Evolutionary conservation across 306 rosid species (phyloP), one percentile per base, ranked within the genome.

Genomic region (Hylodesmum podocarpum): DNA sequence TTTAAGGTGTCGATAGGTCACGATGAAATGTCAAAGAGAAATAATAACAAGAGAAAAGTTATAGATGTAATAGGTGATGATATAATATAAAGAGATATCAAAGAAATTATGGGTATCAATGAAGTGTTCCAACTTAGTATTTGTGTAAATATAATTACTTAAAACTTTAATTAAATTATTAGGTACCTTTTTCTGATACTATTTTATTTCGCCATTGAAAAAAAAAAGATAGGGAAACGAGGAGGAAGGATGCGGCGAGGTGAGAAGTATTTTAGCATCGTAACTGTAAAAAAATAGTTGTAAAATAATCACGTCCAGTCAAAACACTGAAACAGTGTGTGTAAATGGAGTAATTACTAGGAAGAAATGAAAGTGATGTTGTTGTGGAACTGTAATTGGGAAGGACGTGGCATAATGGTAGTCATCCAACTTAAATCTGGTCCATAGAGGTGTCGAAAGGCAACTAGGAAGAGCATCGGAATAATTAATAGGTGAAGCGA

Each of bases 401-500:
- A 66, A 5, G 62, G 10, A 68, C 28, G 25, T 16, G 64, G 40
- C 24, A 43, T 36, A 0, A 63, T 8, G 28, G 47, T 15, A 78
- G 6, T 67, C 8, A 33, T 69, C 2, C 4, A 18, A 53, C 6
- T 33, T 16, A 40, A 34, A 57, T 51, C 8, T 16, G 31, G 37
- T 44, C 51, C 46, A 13, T 18, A 25, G 29, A 55, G 71, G 66
- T 24, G 33, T 55, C 2, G 16, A 37, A 46, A 58, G 37, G 29
- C 43, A 65, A 53, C 10, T 1, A 53, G 33, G 1, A 22, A 28
- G 39, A 66, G 39, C 5, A n/a, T n/a, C n/a, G n/a, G n/a, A n/a
- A n/a, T n/a, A n/a, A n/a, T n/a, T n/a, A n/a, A n/a, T n/a, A 15
- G 72, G 59, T 24, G 66, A 68, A 59, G 27, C 27, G 70, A 31